Percentiles rank a stretch among this genome's conserved stretches.
Evolutionary conservation across 2,329 filamentous ascomycete species (phyloP).

Genomic region (Aureobasidium sp.): DNA sequence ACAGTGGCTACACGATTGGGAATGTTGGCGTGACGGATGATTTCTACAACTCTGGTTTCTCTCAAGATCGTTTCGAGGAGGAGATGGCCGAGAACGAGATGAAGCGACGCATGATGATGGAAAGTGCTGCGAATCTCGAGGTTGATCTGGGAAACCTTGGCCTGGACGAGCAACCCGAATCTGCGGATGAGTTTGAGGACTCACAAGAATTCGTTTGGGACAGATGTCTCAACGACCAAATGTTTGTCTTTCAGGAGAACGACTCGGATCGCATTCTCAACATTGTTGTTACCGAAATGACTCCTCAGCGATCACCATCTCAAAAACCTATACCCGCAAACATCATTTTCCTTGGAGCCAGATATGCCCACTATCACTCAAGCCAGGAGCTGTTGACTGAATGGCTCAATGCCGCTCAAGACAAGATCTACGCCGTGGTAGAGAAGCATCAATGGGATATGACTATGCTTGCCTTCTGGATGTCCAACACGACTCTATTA

Average conservation of each 20-base stretch:
- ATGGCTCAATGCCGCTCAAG: slow-evolving; percentile 78
- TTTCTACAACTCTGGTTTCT: slow-evolving; percentile 89
- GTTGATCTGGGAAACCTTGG: slow-evolving; percentile 94
- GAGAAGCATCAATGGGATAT: slow-evolving; percentile 97
- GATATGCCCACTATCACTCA: slow-evolving; percentile 95
- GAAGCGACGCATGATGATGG: slow-evolving; percentile 97
- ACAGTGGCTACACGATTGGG: slow-evolving; percentile 86
- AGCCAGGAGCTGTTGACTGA: slow-evolving; percentile 75
- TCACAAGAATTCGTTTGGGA: slow-evolving; percentile 95
- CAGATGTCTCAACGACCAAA: slow-evolving; percentile 89
- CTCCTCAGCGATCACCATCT: slow-evolving; percentile 86
- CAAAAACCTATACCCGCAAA: slow-evolving; percentile 98
- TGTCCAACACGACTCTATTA: slow-evolving; percentile 92
- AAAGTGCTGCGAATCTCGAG: slow-evolving; percentile 92
- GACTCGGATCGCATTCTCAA: slow-evolving; percentile 88
- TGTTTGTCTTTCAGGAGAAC: slow-evolving; percentile 98
- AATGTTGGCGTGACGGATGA: slow-evolving; percentile 72
- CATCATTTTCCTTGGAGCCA: slow-evolving; percentile 88
- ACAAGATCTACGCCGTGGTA: slow-evolving; percentile 96
- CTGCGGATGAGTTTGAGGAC: slow-evolving; percentile 73
- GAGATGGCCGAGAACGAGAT: slow-evolving; percentile 96
- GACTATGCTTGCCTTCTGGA: slow-evolving; percentile 98
- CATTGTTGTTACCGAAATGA: slow-evolving; percentile 97
- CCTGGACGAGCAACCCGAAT: slow-evolving; percentile 91
- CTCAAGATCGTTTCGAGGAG: slow-evolving; percentile 90